These are phyloP conservation scores for Lactifluus hygrophoroides DNA, from an alignment of 768 basidiomycete genomes.

Conservation along the genomic window DNA sequence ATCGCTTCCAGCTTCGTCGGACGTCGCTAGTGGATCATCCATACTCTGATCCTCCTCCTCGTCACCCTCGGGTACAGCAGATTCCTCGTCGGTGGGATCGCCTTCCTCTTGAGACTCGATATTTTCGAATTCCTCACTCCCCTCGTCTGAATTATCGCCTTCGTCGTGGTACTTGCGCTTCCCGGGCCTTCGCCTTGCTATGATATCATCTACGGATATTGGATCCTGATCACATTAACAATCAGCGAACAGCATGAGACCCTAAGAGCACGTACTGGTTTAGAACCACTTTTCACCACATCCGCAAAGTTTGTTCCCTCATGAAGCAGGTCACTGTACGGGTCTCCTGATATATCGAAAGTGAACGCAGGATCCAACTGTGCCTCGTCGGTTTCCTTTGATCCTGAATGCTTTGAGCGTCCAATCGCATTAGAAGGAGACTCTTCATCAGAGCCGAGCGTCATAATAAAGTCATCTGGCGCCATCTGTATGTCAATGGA, in stretches of 20 bases:
- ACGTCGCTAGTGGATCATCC: slow-evolving; percentile 13
- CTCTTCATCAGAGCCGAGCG: slow-evolving; percentile 71
- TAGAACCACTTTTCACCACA: slow-evolving; percentile 51
- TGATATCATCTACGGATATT: slow-evolving; percentile 90
- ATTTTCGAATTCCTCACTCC: background rate
- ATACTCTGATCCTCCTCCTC: slow-evolving; percentile 31
- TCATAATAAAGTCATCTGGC: slow-evolving; percentile 69
- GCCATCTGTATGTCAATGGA: slow-evolving; percentile 26
- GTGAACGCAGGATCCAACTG: slow-evolving; percentile 74
- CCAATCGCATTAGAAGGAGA: slow-evolving; percentile 4
- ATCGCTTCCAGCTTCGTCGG: slow-evolving; percentile 17
- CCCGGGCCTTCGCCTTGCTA: slow-evolving; percentile 51
- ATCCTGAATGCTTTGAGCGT: slow-evolving; percentile 11
- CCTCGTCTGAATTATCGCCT: background rate
- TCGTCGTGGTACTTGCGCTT: slow-evolving; percentile 55
- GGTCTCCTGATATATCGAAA: slow-evolving; percentile 72
- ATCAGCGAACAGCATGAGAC: background rate
- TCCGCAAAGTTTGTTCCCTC: slow-evolving; percentile 38
- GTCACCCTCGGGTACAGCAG: slow-evolving; percentile 29
- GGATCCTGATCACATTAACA: slow-evolving; percentile 40
- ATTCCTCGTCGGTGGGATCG: slow-evolving; percentile 22
- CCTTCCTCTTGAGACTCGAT: slow-evolving; percentile 24
- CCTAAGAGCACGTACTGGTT: slow-evolving; percentile 40
- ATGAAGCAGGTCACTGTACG: slow-evolving; percentile 48
- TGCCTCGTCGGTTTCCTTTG: slow-evolving; percentile 41